Conservation (phyloP, 176 grass and related monocot species). For the Eragrostis curvula region DNA sequence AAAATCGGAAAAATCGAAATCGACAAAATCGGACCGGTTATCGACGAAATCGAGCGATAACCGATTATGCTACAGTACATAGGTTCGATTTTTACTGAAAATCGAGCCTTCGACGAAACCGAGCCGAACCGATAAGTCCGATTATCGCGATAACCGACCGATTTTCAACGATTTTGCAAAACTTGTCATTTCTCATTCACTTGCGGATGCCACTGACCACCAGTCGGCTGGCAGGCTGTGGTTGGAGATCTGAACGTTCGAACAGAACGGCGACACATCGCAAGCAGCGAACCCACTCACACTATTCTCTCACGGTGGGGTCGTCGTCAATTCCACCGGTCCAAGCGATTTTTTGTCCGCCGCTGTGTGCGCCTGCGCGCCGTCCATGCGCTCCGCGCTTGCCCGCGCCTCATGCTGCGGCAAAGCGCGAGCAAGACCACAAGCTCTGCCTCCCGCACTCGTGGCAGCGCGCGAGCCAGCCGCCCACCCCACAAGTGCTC, state of each 20-base stretch:
- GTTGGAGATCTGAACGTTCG: slow-evolving; percentile 2
- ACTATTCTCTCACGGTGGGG: neutral
- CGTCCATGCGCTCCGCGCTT: neutral
- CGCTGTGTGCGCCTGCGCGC: slow-evolving; percentile 12
- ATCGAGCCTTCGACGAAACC: no score
- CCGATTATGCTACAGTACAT: no score
- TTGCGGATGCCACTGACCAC: no score
- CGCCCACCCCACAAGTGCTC: neutral
- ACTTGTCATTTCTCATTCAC: neutral
- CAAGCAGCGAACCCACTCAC: neutral
- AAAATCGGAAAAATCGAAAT: no score
- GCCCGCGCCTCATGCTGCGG: neutral
- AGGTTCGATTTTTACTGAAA: no score
- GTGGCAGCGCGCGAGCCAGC: slow-evolving; percentile 38
- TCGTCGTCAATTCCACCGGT: neutral
- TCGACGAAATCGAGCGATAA: no score
- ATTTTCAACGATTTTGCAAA: no score
- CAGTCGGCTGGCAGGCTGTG: neutral
- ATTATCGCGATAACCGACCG: no score
- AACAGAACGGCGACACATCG: slow-evolving; percentile 31
- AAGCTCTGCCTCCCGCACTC: neutral
- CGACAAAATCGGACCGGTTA: no score
- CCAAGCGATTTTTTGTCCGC: neutral
- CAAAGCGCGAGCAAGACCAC: neutral
- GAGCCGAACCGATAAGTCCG: no score